Conservation (phyloP, 306 rosid genomes). For the Corylus americana region DNA sequence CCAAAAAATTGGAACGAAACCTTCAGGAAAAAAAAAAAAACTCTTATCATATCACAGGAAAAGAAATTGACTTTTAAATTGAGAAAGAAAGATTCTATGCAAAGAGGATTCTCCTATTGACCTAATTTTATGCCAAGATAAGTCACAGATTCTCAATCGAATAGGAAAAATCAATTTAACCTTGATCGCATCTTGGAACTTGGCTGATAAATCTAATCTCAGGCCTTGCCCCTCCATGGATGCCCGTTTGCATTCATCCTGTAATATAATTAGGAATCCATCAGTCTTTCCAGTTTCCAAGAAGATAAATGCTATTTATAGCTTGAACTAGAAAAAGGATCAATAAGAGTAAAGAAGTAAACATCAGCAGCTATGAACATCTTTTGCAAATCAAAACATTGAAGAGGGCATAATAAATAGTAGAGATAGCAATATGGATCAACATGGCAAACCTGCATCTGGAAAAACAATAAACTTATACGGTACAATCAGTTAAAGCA, state of each 20-base stretch:
- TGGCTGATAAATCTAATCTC: constrained; percentile 84
- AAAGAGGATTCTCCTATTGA: neutral
- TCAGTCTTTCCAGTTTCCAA: constrained; percentile 18
- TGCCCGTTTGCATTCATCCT: constrained; percentile 94
- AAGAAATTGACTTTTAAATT: neutral
- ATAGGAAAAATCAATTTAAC: constrained; percentile 33
- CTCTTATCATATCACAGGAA: neutral
- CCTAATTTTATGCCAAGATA: constrained; percentile 6
- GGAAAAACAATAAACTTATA: constrained; percentile 2
- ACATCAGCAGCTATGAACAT: neutral
- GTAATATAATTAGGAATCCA: constrained; percentile 36
- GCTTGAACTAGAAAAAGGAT: constrained; percentile 3
- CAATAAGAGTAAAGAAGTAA: neutral
- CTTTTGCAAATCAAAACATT: constrained; percentile 1
- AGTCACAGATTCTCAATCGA: constrained; percentile 16
- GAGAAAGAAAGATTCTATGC: constrained; percentile 2
- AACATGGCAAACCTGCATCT: constrained; percentile 4
- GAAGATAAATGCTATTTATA: constrained; percentile 15
- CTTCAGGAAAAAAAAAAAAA: neutral
- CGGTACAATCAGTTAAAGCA: constrained; percentile 28
- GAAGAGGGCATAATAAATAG: neutral
- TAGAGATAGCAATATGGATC: constrained; percentile 12
- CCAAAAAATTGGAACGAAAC: neutral
- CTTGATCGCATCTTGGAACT: constrained; percentile 97
- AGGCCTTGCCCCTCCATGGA: constrained; percentile 91